Conservation (phyloP, 2,329 filamentous ascomycete species). For the Keithomyces neogunnii region DNA sequence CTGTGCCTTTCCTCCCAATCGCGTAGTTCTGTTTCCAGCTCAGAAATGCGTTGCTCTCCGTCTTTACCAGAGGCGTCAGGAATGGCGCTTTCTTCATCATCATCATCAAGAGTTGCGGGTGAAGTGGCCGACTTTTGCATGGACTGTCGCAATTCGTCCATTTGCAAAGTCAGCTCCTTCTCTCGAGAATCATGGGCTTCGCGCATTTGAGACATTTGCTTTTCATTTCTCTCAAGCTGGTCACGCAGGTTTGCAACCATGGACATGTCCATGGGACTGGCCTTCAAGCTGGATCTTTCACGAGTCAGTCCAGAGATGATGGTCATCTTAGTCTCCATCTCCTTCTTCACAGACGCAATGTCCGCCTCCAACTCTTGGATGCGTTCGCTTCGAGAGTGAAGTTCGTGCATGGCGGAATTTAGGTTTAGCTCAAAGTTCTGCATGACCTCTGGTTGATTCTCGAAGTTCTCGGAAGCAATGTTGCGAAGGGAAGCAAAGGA, state of each 20-base stretch:
- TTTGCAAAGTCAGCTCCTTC: slow-evolving; percentile 61
- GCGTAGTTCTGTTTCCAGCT: slow-evolving; percentile 63
- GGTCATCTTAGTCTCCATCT: slow-evolving; percentile 94
- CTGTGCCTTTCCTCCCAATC: slow-evolving; percentile 73
- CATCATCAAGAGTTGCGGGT: slow-evolving; percentile 10
- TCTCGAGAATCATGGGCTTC: slow-evolving; percentile 67
- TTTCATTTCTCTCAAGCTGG: slow-evolving; percentile 80
- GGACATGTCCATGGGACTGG: slow-evolving; percentile 79
- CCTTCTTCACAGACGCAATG: slow-evolving; percentile 74
- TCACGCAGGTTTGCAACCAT: slow-evolving; percentile 81
- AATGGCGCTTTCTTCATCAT: slow-evolving; percentile 18
- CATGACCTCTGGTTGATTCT: slow-evolving; percentile 71
- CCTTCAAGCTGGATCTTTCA: slow-evolving; percentile 83
- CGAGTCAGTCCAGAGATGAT: slow-evolving; percentile 92
- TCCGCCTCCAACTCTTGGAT: slow-evolving; percentile 86
- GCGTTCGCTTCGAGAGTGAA: slow-evolving; percentile 77
- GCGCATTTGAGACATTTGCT: slow-evolving; percentile 65
- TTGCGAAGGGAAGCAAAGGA: slow-evolving; percentile 85
- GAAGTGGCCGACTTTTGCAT: slow-evolving; percentile 25
- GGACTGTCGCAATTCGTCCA: slow-evolving; percentile 57
- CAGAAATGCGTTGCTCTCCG: slow-evolving; percentile 42
- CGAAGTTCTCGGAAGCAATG: slow-evolving; percentile 80
- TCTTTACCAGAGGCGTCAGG: slow-evolving; percentile 21
- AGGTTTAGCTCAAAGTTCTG: slow-evolving; percentile 90
- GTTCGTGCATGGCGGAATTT: slow-evolving; percentile 85